phyloP scores from a whole-genome alignment of 75 land plant genomes.

The Isoetes taiwanensis region DNA sequence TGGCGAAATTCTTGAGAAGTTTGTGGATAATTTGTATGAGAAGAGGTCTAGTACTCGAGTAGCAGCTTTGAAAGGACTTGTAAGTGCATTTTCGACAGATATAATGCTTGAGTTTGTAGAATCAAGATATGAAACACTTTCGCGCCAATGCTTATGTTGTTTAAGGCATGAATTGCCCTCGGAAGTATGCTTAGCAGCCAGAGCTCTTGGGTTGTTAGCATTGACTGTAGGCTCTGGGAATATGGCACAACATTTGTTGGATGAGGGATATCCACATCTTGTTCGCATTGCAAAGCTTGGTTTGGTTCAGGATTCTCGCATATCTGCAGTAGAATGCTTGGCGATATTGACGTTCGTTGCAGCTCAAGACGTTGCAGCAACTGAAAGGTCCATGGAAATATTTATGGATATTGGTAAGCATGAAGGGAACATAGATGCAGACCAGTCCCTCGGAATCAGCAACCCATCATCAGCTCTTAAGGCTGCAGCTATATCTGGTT shows the following conservation, averaged over 20 bases:
- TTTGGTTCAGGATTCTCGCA: conserved; percentile 29
- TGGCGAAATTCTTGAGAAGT: conserved; percentile 23
- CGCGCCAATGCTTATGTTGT: conserved; percentile 49
- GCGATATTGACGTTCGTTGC: conserved; percentile 76
- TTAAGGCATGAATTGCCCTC: conserved; percentile 45
- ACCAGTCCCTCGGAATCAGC: conserved; percentile 21
- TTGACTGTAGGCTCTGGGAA: conserved; percentile 62
- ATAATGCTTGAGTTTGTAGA: conserved; percentile 54
- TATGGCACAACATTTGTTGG: conserved; percentile 40
- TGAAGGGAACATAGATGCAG: conserved; percentile 15
- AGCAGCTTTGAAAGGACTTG: conserved; percentile 46
- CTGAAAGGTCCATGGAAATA: conserved; percentile 59
- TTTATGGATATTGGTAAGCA: conserved; percentile 50
- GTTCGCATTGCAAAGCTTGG: conserved; percentile 41
- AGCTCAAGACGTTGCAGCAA: conserved; percentile 49
- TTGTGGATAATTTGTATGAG: conserved; percentile 40
- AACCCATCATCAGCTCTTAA: conserved; percentile 43
- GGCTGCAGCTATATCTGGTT: conserved; percentile 58
- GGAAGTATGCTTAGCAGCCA: conserved; percentile 48
- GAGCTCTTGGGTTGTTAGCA: conserved; percentile 50
- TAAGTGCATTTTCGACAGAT: conserved; percentile 42
- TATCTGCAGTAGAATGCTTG: conserved; percentile 54
- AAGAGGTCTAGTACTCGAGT: conserved; percentile 70
- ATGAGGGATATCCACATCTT: conserved; percentile 43
- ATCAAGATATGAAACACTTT: conserved; percentile 57